Evolutionary conservation across 495 filamentous ascomycete genomes (phyloP).

Genomic region (Evernia prunastri): DNA sequence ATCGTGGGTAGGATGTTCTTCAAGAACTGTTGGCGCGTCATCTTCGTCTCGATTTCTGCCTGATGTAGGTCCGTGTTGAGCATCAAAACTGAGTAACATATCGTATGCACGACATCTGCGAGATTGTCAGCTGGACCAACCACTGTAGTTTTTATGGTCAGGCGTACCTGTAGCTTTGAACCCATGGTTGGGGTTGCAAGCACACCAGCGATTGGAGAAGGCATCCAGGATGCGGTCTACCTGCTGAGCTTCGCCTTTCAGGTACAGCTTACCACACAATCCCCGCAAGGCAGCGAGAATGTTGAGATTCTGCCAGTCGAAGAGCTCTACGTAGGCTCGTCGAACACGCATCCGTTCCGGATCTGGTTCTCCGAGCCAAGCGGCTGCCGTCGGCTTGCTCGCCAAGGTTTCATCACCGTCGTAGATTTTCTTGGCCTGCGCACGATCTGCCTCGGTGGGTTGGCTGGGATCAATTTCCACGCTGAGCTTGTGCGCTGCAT

Average conservation of each 20-base stretch:
- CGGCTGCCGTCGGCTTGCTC: constrained; percentile 67
- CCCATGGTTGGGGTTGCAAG: constrained; percentile 88
- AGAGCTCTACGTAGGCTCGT: constrained; percentile 85
- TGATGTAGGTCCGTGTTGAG: constrained; percentile 95
- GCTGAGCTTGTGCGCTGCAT: constrained; percentile 21
- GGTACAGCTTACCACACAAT: constrained; percentile 73
- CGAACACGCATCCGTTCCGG: constrained; percentile 58
- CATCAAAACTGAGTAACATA: constrained; percentile 90
- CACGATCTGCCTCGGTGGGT: constrained; percentile 53
- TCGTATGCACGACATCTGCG: constrained; percentile 89
- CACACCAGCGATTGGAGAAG: constrained; percentile 84
- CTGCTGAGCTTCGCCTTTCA: constrained; percentile 93
- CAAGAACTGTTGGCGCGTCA: constrained; percentile 89
- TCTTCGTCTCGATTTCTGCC: constrained; percentile 90
- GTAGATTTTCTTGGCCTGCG: constrained; percentile 73
- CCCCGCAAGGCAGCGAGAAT: constrained; percentile 72
- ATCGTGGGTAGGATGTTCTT: constrained; percentile 95
- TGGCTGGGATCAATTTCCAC: constrained; percentile 21
- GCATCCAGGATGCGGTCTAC: constrained; percentile 88
- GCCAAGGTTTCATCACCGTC: constrained; percentile 80
- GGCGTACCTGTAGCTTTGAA: constrained; percentile 82
- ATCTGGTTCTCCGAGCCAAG: constrained; percentile 80
- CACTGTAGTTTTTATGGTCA: not conserved
- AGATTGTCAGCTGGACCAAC: constrained; percentile 4
- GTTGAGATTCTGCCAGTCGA: constrained; percentile 76